Percentiles rank a stretch among this genome's conserved stretches.
Evolutionary conservation across 441 rosid species (phyloP).

Genomic region (Aleurites moluccanus): DNA sequence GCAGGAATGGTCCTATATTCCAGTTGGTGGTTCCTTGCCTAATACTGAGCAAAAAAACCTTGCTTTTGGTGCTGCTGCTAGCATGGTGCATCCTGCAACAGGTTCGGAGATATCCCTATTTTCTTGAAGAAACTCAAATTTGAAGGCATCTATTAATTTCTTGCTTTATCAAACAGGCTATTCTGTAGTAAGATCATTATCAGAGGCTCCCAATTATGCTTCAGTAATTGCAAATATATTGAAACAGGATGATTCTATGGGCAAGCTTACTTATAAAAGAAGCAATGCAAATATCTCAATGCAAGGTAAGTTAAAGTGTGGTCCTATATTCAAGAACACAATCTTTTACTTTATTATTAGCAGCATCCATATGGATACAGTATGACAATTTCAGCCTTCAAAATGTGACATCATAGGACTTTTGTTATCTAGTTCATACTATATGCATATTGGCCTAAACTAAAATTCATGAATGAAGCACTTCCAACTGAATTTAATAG

Average conservation of each 20-base stretch:
- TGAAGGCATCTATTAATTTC: constrained; percentile 18
- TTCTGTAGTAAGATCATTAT: constrained; percentile 93
- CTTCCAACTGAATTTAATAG: neutral
- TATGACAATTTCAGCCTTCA: neutral
- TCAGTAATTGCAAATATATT: constrained; percentile 76
- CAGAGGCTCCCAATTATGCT: constrained; percentile 94
- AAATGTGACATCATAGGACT: neutral
- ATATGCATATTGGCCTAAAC: neutral
- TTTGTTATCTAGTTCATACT: neutral
- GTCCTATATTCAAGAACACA: neutral
- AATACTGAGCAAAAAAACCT: constrained; percentile 91
- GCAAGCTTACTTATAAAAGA: constrained; percentile 34
- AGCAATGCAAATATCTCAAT: constrained; percentile 59
- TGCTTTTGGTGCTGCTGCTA: constrained; percentile 98
- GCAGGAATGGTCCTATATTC: constrained; percentile 99
- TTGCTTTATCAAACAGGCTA: constrained; percentile 56
- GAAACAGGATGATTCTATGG: constrained; percentile 37
- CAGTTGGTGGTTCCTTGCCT: constrained; percentile 96
- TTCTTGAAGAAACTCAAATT: constrained; percentile 19
- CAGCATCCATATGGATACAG: neutral
- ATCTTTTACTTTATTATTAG: neutral
- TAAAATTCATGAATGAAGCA: neutral
- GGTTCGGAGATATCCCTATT: constrained; percentile 41
- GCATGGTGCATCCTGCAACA: constrained; percentile 98
- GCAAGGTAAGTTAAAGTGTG: constrained; percentile 55